Conservation (phyloP, 768 basidiomycete species). For the Termitomyces sp. region DNA sequence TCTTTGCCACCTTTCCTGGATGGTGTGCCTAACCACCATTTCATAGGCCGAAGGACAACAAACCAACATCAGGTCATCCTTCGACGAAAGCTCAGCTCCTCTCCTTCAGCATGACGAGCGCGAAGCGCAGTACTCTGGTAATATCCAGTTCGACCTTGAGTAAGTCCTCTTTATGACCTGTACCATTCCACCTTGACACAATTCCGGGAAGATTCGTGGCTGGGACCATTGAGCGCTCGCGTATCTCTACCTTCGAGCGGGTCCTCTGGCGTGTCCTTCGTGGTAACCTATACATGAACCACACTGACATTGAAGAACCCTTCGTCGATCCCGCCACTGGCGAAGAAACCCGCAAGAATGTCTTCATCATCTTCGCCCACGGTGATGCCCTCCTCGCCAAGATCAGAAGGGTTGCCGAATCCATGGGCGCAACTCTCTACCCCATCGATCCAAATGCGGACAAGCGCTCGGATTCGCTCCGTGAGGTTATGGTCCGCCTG, state of each 20-base stretch:
- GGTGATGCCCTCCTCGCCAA: slow-evolving; percentile 90
- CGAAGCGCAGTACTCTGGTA: slow-evolving; percentile 55
- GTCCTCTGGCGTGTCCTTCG: slow-evolving; percentile 97
- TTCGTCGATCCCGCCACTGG: slow-evolving; percentile 87
- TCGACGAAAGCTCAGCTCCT: slow-evolving; percentile 89
- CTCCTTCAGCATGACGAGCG: slow-evolving; percentile 90
- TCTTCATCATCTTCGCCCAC: slow-evolving; percentile 99
- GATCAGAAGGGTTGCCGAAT: slow-evolving; percentile 97
- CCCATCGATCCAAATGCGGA: slow-evolving; percentile 94
- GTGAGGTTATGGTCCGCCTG: slow-evolving; percentile 82
- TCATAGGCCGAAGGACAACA: slow-evolving; percentile 74
- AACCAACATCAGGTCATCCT: slow-evolving; percentile 78
- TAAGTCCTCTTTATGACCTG: slow-evolving; percentile 30
- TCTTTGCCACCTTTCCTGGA: not conserved
- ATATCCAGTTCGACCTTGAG: slow-evolving; percentile 85
- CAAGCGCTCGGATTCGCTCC: slow-evolving; percentile 86
- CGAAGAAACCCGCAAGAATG: slow-evolving; percentile 89
- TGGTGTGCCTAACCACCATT: slow-evolving; percentile 8
- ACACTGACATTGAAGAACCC: slow-evolving; percentile 90
- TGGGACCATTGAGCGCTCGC: slow-evolving; percentile 91
- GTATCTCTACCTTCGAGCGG: slow-evolving; percentile 92
- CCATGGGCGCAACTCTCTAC: slow-evolving; percentile 97
- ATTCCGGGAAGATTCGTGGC: slow-evolving; percentile 74
- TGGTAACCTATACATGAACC: slow-evolving; percentile 99
- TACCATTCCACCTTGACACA: not conserved